phyloP scores from a whole-genome alignment of 352 stramenopile genomes.

The Phytophthora pisi region DNA sequence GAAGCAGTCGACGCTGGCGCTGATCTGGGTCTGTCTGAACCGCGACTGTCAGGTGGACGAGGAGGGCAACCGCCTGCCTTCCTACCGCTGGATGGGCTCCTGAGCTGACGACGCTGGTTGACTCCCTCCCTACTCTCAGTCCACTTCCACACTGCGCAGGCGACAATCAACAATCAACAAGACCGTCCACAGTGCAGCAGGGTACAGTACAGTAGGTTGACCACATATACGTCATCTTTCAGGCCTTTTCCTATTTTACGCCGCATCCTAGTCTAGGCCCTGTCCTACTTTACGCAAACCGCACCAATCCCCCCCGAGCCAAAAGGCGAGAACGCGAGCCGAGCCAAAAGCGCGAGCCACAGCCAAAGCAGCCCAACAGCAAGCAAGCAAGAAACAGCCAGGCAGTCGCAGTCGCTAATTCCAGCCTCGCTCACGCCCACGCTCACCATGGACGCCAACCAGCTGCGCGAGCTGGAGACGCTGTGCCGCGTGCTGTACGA shows the following conservation, averaged over 20 bases:
- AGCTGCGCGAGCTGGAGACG: conserved; percentile 81
- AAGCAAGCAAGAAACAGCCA: conserved; percentile 11
- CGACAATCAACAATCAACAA: too few relatives aligned
- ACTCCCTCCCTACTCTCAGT: too few relatives aligned
- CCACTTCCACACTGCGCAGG: too few relatives aligned
- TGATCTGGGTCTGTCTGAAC: conserved; percentile 91
- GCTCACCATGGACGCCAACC: conserved; percentile 68
- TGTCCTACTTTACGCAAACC: conserved; percentile 6
- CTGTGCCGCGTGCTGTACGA: conserved; percentile 85
- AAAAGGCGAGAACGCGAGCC: conserved; percentile 22
- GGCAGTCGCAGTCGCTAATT: conserved; percentile 2
- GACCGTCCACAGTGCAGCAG: not conserved
- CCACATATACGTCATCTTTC: conserved; percentile 1
- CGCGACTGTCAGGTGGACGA: conserved; percentile 88
- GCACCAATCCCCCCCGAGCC: conserved; percentile 24
- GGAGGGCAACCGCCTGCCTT: conserved; percentile 80
- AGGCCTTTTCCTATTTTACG: not conserved
- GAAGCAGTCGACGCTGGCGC: conserved; percentile 84
- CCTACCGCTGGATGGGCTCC: conserved; percentile 89
- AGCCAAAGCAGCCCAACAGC: too few relatives aligned
- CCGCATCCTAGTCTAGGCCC: conserved; percentile 3
- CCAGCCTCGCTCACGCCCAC: not conserved
- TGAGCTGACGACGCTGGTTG: not conserved
- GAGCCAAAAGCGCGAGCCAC: conserved; percentile 5
- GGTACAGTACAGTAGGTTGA: conserved; percentile 1